These are phyloP conservation scores for Ajuga chamaepitys DNA, from an alignment of 257 asterid species.

Conservation along the genomic window DNA sequence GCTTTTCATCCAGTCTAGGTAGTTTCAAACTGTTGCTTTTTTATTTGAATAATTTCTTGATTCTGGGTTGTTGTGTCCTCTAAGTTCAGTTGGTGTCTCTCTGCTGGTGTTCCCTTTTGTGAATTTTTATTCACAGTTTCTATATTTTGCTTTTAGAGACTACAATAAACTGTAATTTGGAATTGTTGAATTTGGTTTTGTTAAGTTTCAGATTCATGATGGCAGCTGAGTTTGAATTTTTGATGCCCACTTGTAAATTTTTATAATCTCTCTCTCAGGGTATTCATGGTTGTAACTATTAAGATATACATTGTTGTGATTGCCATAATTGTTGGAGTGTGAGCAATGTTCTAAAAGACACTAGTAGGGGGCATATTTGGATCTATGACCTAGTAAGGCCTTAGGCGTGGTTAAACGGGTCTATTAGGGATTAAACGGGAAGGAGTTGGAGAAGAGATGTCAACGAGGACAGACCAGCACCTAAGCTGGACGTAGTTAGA, in stretches of 20 bases:
- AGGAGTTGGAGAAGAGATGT: too few species aligned
- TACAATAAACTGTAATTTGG: not conserved
- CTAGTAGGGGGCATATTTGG: too few species aligned
- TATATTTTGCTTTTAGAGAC: not conserved
- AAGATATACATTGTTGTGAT: not conserved
- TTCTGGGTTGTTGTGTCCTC: constrained; percentile 1
- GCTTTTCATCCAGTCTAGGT: not conserved
- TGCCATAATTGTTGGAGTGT: not conserved
- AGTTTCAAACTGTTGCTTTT: constrained; percentile 1
- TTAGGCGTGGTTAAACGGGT: too few species aligned
- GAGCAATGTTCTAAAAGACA: too few species aligned
- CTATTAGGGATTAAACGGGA: too few species aligned
- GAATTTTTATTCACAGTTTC: not conserved
- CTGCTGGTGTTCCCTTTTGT: not conserved
- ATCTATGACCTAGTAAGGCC: too few species aligned
- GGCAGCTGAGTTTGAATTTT: not conserved
- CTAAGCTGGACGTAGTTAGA: too few species aligned
- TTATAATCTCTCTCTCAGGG: not conserved
- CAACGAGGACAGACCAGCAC: too few species aligned
- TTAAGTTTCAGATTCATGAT: not conserved
- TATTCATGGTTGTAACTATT: not conserved
- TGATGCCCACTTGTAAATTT: constrained; percentile 2
- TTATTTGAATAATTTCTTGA: not conserved
- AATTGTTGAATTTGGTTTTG: not conserved
- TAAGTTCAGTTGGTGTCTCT: not conserved